phyloP scores from a whole-genome alignment of 1,284 basidiomycete species.

The Pisolithus thermaeus region DNA sequence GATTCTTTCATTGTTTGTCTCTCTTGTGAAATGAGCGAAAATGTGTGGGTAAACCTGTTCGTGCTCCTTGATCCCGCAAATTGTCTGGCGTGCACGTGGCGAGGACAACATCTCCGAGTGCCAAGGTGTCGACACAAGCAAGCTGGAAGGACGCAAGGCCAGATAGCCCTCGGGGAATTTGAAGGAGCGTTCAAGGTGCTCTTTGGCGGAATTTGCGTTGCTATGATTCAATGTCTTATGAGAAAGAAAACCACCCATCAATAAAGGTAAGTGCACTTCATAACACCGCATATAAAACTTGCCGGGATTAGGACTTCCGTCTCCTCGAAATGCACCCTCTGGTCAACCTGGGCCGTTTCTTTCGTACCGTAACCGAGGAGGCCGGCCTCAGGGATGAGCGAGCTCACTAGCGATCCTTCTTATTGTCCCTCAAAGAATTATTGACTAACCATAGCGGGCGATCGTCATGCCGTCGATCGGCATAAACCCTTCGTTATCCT shows the following conservation, averaged over 20 bases:
- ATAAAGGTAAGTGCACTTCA: background rate
- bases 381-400: constrained; percentile 42
- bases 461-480: constrained; percentile 50
- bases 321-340: constrained; percentile 46
- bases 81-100: constrained; percentile 28
- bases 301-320: constrained; percentile 31
- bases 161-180: constrained; percentile 44
- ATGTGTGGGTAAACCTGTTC: constrained; percentile 41
- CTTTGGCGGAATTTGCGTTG: constrained; percentile 13
- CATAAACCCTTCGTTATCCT: constrained; percentile 41
- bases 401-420: constrained; percentile 33
- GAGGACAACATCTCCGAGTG: constrained; percentile 54
- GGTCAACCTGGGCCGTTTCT: constrained; percentile 41
- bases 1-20: constrained; percentile 44
- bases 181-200: constrained; percentile 23
- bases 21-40: constrained; percentile 45
- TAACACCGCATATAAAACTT: background rate
- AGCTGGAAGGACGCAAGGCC: constrained; percentile 36
- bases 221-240: constrained; percentile 18
- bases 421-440: constrained; percentile 7
- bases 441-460: constrained; percentile 42
- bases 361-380: constrained; percentile 40
- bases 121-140: constrained; percentile 51
- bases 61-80: constrained; percentile 37
- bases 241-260: background rate